Percentiles rank a stretch among this genome's conserved stretches.
Evolutionary conservation across 2,329 filamentous ascomycete species (phyloP).

Genomic region (Fusarium robinianum): DNA sequence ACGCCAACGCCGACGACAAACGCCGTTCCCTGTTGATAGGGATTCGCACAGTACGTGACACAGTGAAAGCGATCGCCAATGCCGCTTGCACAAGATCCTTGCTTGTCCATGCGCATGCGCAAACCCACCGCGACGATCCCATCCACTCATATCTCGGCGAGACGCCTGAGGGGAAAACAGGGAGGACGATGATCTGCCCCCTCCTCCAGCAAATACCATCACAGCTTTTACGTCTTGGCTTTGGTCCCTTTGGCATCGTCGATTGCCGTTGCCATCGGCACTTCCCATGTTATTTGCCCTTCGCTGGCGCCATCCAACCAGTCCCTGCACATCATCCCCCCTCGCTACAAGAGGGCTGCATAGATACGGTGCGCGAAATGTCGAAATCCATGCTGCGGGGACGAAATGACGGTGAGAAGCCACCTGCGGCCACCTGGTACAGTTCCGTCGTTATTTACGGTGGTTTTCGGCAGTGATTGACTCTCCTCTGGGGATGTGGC

Average conservation of each 20-base stretch:
- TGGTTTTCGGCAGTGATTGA: conserved; percentile 11
- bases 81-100: conserved; percentile 12
- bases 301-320: conserved; percentile 24
- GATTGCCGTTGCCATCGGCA: conserved; percentile 31
- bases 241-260: conserved; percentile 25
- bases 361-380: conserved; percentile 17
- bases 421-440: conserved; percentile 11
- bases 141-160: conserved; percentile 12
- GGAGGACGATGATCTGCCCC: conserved; percentile 19
- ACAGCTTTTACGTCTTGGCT: conserved; percentile 22
- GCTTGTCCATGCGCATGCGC: conserved; percentile 26
- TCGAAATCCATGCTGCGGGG: conserved; percentile 16
- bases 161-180: conserved; percentile 2
- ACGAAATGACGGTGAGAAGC: conserved; percentile 37
- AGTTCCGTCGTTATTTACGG: neutral
- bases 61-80: conserved; percentile 22
- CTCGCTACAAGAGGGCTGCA: too few relatives aligned
- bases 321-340: conserved; percentile 30
- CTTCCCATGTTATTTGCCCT: conserved; percentile 25
- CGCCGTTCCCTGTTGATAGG: conserved; percentile 17
- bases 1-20: neutral
- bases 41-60: conserved; percentile 21
- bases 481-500: neutral
- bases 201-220: conserved; percentile 23
- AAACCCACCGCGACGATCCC: conserved; percentile 13